Base-by-base conservation (phyloP, 805 yeast genomes). In the Teunomyces pallodes region DNA sequence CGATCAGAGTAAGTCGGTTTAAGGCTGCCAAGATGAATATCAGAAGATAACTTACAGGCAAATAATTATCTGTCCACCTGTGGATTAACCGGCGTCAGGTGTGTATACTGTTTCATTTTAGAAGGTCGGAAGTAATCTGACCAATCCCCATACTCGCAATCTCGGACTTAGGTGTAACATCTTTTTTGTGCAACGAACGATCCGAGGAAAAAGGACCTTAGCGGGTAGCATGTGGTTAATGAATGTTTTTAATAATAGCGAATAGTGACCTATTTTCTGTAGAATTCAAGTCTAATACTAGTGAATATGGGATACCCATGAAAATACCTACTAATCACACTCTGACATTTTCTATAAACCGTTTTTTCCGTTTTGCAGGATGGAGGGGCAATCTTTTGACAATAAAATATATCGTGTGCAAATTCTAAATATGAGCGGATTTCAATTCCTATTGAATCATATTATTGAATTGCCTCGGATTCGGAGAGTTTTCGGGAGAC, bases 1-100 rank as follows among this genome's bases (percentile, higher is more conserved):
- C 83, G 0, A 61, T 79, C 6, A 82, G 74, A 50, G 68, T 80
- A 1, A 87, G 95, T 59, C 70, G 90, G 45, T 89, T 89, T 64
- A 86, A 74, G 57, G 80, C 87, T 9, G 85, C 87, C 13, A 54
- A 65, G 38, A 50, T 57, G 40, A 35, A 32, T 12, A 29, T 43
- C n/a, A 26, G 27, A 24, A n/a, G 30, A 38, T 36, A 16, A 12
- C 9, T 14, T 9, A 4, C 12, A 12, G 5, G n/a, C 13, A 10
- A 5, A 8, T 17, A 24, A 16, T 36, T 9, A 36, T 16, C 17
- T 5, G 9, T 20, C 5, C 20, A 20, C 28, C 28, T 20, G 28
- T 17, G 20, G 9, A 36, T 10, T 7, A 12, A 2, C 20, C 39
- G 33, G 27, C 9, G 13, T 10, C 4, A 9, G 30, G 30, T 38